A percentile compares a stretch with the other conserved stretches of the same genome.
phyloP scores from a whole-genome alignment of 2,329 filamentous ascomycete genomes.

The Neoarthrinium moseri region DNA sequence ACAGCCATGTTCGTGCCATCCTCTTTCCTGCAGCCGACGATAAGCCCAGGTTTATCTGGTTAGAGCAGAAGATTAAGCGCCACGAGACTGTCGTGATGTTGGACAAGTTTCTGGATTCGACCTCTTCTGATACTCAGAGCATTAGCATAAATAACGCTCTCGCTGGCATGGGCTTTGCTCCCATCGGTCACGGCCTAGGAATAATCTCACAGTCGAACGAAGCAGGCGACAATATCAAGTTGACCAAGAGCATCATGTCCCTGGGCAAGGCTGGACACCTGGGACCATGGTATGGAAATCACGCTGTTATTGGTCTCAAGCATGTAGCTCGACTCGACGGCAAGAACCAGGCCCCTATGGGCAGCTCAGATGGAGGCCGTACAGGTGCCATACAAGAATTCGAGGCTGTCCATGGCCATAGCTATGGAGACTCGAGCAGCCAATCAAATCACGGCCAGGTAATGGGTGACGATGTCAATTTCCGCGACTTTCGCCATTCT shows the following conservation, averaged over 20 bases:
- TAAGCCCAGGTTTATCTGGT: slow-evolving; percentile 11
- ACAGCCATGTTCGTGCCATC: slow-evolving; percentile 10
- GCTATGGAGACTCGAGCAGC: not conserved
- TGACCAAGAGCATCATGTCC: slow-evolving; percentile 12
- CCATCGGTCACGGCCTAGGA: slow-evolving; percentile 8
- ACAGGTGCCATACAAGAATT: not conserved
- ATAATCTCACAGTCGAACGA: not conserved
- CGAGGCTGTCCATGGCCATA: not conserved
- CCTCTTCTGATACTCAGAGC: not conserved
- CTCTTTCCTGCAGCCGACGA: slow-evolving; percentile 6
- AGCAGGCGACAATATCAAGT: not conserved
- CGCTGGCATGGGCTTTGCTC: not conserved
- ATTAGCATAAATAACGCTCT: slow-evolving; percentile 2
- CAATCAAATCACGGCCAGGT: not conserved
- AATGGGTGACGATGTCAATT: slow-evolving; percentile 10
- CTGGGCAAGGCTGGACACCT: slow-evolving; percentile 14
- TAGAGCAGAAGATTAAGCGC: not conserved
- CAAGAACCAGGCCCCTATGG: not conserved
- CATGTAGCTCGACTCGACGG: not conserved
- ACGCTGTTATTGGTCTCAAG: slow-evolving; percentile 8
- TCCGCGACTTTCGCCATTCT: slow-evolving; percentile 13
- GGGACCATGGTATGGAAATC: slow-evolving; percentile 11
- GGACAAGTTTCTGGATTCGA: slow-evolving; percentile 6
- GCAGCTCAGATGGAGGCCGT: not conserved
- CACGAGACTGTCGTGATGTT: slow-evolving; percentile 5